Evolutionary conservation across 192 early-diverging fungal species (phyloP).

Genomic region (Coemansia javaensis): DNA sequence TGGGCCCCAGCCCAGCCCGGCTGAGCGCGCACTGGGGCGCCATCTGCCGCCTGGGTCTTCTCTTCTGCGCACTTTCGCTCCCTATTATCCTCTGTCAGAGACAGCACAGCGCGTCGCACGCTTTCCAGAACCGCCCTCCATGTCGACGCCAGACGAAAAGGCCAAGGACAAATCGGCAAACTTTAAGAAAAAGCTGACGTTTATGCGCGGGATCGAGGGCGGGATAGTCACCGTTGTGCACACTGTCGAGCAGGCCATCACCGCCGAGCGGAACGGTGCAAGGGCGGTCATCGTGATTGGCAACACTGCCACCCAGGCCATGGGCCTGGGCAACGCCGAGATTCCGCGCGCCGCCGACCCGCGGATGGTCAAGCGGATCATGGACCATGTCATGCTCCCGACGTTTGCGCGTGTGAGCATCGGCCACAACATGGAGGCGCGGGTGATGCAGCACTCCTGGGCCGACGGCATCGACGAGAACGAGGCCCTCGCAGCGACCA

Average conservation of each 20-base stretch:
- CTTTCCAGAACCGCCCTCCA: too few relatives aligned
- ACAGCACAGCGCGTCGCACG: too few relatives aligned
- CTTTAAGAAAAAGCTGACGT: too few relatives aligned
- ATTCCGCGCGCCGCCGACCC: neutral
- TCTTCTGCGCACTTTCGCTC: too few relatives aligned
- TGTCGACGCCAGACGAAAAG: neutral
- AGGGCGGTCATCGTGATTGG: neutral
- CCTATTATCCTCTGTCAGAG: neutral
- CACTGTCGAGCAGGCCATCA: neutral
- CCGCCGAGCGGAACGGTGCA: slow-evolving; percentile 2
- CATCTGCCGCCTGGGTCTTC: too few relatives aligned
- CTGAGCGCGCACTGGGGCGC: too few relatives aligned
- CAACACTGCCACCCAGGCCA: neutral
- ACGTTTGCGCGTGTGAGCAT: neutral
- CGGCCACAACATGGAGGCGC: neutral
- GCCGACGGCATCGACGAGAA: neutral
- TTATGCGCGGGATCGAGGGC: neutral
- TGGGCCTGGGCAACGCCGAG: too few relatives aligned
- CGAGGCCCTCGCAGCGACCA: neutral
- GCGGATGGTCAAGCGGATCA: neutral
- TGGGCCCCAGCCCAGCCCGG: too few relatives aligned
- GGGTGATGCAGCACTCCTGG: neutral
- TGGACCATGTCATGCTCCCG: neutral
- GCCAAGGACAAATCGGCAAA: too few relatives aligned
- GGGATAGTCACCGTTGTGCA: slow-evolving; percentile 3